Base-by-base conservation (phyloP, 768 basidiomycete genomes). In the Gymnopilus dilepis region DNA sequence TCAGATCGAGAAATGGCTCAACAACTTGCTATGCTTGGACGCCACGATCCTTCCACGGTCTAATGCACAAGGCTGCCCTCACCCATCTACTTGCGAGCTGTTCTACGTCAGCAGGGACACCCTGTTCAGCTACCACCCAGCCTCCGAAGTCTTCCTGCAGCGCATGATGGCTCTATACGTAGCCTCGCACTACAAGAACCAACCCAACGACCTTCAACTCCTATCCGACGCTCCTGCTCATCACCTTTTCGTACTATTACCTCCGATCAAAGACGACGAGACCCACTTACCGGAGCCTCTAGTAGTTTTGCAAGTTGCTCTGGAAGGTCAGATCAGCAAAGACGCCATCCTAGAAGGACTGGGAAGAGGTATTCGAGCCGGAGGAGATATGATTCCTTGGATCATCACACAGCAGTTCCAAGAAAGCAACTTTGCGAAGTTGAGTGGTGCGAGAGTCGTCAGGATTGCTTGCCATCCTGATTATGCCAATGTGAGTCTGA, bases 381-480 rank as follows among this genome's bases (percentile, higher is more conserved):
- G 94, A 0, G 97, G 97, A 1, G 97, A 99, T 77, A 88, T 99
- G 87, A 97, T 99, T 61, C 97, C 97, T 0, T 99, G 97, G 97
- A 80, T 97, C 24, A 80, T 99, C 47, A 88, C 92, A 43, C 94
- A 95, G 73, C 88, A 98, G 80, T 99, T 93, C 81, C 95, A 97
- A 78, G 97, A 99, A 74, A 90, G 85, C 66, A 90, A 92, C 72
- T 99, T 99, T 75, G 97, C 94, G 6, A 81, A 85, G 76, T 77
- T 99, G 65, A 95, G 93, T 40, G 97, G 97, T 0, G 97, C 92
- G 6, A 80, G 97, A 48, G 78, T 99, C 22, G 96, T 99, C 15
- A 81, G 97, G 59, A 89, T 99, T 54, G 97, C 97, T 30, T 94
- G 92, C 30, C 95, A 97, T 77, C 97, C 97, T 0, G 96, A 99